These are phyloP conservation scores for Neopestalotiopsis sp. DNA, from an alignment of 2,329 filamentous ascomycete genomes.

Conservation along the genomic window DNA sequence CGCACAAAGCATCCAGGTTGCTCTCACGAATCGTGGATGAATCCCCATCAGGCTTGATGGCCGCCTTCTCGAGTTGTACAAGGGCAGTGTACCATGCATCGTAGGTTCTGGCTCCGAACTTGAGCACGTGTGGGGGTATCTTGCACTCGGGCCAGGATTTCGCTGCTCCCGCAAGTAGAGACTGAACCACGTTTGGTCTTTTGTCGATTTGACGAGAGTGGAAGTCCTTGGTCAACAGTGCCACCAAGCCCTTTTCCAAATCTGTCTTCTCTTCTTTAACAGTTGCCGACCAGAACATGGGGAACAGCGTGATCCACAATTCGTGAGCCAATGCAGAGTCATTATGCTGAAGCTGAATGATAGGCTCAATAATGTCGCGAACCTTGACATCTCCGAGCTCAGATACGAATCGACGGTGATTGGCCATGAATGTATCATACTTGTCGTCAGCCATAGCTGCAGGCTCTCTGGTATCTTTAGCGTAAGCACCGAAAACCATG, in stretches of 20 bases:
- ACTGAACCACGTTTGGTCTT: constrained; percentile 93
- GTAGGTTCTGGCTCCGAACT: constrained; percentile 91
- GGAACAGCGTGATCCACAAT: constrained; percentile 90
- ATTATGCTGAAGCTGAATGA: constrained; percentile 90
- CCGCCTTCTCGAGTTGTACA: constrained; percentile 86
- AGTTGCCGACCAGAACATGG: constrained; percentile 90
- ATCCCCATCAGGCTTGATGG: constrained; percentile 83
- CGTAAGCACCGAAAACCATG: constrained; percentile 74
- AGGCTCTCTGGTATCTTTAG: constrained; percentile 68
- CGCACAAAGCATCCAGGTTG: constrained; percentile 93
- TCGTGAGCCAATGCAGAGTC: constrained; percentile 83
- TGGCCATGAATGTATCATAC: constrained; percentile 78
- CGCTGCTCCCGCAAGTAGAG: constrained; percentile 85
- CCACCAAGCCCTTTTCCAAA: constrained; percentile 89
- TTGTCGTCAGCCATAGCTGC: constrained; percentile 81
- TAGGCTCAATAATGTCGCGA: constrained; percentile 86
- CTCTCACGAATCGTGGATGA: constrained; percentile 87
- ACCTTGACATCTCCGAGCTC: constrained; percentile 87
- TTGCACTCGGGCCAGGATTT: constrained; percentile 87
- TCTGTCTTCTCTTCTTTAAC: constrained; percentile 88
- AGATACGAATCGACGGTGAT: constrained; percentile 81
- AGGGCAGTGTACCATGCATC: constrained; percentile 97
- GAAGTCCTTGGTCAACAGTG: constrained; percentile 91
- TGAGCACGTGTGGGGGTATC: constrained; percentile 93
- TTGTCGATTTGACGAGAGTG: constrained; percentile 94